Evolutionary conservation across 352 stramenopile species (phyloP).

Genomic region (Phytophthora fragariae): DNA sequence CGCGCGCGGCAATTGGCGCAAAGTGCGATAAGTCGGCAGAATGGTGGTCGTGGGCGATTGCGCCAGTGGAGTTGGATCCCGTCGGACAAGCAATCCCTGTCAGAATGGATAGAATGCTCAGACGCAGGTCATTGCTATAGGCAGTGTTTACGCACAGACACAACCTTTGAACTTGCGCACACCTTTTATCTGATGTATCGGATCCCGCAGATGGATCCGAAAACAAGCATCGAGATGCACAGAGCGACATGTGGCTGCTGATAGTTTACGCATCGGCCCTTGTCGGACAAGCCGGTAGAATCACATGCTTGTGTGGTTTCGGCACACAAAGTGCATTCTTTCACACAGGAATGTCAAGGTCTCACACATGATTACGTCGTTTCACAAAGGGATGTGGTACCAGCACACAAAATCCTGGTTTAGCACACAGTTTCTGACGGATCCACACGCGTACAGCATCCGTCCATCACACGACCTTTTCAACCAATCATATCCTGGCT

Average conservation of each 20-base stretch:
- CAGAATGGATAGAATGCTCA: background rate
- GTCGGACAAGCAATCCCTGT: conserved; percentile 9
- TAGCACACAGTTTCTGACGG: too few species aligned
- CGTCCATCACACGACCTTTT: too few species aligned
- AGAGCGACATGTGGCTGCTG: conserved; percentile 7
- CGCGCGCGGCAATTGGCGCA: background rate
- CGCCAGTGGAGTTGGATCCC: background rate
- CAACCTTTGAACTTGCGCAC: background rate
- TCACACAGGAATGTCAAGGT: too few species aligned
- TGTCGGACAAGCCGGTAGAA: background rate
- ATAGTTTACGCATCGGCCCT: conserved; percentile 7
- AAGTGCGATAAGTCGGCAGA: conserved; percentile 7
- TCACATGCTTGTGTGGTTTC: too few species aligned
- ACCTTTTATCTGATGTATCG: background rate
- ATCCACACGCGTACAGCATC: too few species aligned
- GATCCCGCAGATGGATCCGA: background rate
- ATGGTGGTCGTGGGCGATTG: conserved; percentile 10
- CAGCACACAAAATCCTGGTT: too few species aligned
- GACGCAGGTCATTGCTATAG: background rate
- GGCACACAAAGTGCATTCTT: too few species aligned
- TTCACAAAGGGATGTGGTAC: too few species aligned
- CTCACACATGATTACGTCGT: too few species aligned
- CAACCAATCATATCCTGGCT: too few species aligned
- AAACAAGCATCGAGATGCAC: conserved; percentile 1
- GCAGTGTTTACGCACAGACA: too few species aligned